Evolutionary conservation across 1,139 yeast genomes (phyloP), one percentile per base, ranked within the genome.

Genomic region (Blastobotrys buckinghamii): DNA sequence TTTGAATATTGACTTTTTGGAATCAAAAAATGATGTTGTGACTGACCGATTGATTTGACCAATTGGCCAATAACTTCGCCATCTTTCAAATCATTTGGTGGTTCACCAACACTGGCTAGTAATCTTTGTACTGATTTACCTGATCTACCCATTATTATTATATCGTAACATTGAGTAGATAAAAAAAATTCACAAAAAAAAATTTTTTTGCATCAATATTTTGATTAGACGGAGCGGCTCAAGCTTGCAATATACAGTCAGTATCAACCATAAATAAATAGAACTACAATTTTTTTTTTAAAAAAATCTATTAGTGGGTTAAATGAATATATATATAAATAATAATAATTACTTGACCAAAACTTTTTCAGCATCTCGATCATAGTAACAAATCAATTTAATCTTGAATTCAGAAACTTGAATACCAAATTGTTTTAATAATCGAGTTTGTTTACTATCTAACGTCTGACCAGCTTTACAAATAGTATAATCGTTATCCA

Each of bases 401-500:
- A 92, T 92, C 67, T 82, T 87, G 70, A 90, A 92, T 64, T 88
- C 90, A 46, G 96, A 78, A 51, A 90, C 88, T 26, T 97, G 97
- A 52, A 92, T 79, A 62, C 99, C 99, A 68, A 92, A 94, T 63
- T 88, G 94, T 70, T 94, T 94, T 67, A 92, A 76, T 51, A 92
- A 80, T 60, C 92, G 77, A 30, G 97, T 95, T 71, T 94, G 95
- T 64, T 87, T 84, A 50, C 90, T 94, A 68, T 89, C 95, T 56
- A 94, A 76, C 35, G 76, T 73, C 53, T 89, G 88, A 36, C 95
- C 97, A 60, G 82, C 74, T 50, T 73, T 73, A 70, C 96, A 89
- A 39, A 94, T 96, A 45, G 76, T 76, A 67, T 79, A 88, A 46
- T 94, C 95, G 56, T 81, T 80, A 34, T 78, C 80, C 48, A 92